Evolutionary conservation across 2,329 filamentous ascomycete species (phyloP), one percentile per base, ranked within the genome.

Genomic region (Fusarium pseudograminearum): DNA sequence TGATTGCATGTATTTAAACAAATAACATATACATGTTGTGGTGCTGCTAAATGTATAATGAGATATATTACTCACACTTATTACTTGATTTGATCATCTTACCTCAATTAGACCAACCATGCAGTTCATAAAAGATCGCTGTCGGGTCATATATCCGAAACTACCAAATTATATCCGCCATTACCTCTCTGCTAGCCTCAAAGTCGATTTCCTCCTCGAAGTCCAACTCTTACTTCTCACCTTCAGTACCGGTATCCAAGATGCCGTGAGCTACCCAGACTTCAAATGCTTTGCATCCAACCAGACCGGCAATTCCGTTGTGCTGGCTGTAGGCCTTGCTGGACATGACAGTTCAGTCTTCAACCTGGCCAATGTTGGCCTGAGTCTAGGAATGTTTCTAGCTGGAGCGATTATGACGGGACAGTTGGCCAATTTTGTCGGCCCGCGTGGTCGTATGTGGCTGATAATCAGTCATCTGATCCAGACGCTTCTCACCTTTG

Each of bases 211-310:
- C 7, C 28, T 53, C 3, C 50, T 53, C 11, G 50, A 53, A 20
- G 22, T 33, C 16, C 50, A 53, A n/a, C 50, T 53, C 15, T 30
- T 53, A 5, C 40, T 53, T 15, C 50, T 53, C 2, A 53, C 50
- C 7, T 33, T 53, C 3, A 42, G 38, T 28, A 53, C 40, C 2
- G 50, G 50, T 1, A 53, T 53, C 8, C 50, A 53, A 14, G 50
- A 53, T 53, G 50, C 50, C n/a, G 40, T 53, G 7, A 53, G 50
- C 50, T 53, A 53, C 24, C 38, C 38, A 5, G 50, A 42, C 10
- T 42, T 53, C 10, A 28, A 15, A 18, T 53, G 50, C 15, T 53
- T 53, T 14, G 26, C 36, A 12, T 42, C 50, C 14, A 53, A 42
- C 11, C 50, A 53, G 22, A 42, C 50, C 10, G 38, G 50, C 9